Base-by-base conservation (phyloP, 306 rosid genomes). In the Oemleria cerasiformis region DNA sequence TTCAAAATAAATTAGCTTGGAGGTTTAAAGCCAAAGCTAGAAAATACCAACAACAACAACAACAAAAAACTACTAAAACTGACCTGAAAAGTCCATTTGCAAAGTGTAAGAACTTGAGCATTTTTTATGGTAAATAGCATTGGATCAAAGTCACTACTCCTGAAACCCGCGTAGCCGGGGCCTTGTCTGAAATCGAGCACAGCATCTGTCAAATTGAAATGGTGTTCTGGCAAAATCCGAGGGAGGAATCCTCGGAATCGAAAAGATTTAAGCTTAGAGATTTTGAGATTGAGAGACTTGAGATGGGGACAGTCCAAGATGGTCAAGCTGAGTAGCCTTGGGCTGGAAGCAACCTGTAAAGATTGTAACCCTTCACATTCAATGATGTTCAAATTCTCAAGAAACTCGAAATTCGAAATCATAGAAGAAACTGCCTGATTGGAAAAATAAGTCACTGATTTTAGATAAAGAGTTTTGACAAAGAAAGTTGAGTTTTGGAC, bases 1-100 rank as follows among this genome's bases (percentile, higher is more conserved):
- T 56, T 23, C 36, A 39, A 53, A 47, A 47, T 42, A 3, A 17
- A 51, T 36, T 19, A 51, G 36, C 41, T 71, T 23, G 7, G 40
- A 42, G 38, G 23, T 51, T 44, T 9, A 39, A n/a, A 6, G 10
- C 42, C 34, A 14, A 20, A 14, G 42, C 8, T 49, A 76, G 9
- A 66, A 13, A 45, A 73, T 14, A 20, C 4, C 36, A 30, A 30
- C 23, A 61, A n/a, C n/a, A n/a, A n/a, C n/a, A n/a, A n/a, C n/a
- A n/a, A n/a, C n/a, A n/a, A n/a, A 23, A 17, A 41, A 9, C 5
- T 42, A 12, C 41, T 12, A 43, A 45, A 63, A 54, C 75, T 71
- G 77, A 92, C 98, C 98, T 86, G 82, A 53, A 82, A 86, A 77
- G 83, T 89, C 98, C 96, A 92, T 75, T 73, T 75, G 67, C 98